Percentiles rank a stretch among this genome's conserved stretches.
phyloP scores from a whole-genome alignment of 1,284 basidiomycete genomes.

The Malassezia obtusa region DNA sequence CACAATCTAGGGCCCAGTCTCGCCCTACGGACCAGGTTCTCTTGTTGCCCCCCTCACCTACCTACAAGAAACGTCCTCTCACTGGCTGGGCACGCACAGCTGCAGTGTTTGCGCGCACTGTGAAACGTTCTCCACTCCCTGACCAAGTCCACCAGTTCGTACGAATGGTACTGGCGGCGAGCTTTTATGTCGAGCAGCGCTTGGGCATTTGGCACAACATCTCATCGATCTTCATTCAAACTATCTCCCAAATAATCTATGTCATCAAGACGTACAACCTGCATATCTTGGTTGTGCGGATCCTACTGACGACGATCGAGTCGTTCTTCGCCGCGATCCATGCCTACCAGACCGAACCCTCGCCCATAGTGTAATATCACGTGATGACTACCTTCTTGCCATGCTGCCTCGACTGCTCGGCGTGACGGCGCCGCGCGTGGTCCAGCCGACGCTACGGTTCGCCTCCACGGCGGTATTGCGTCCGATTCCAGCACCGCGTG shows the following conservation, averaged over 20 bases:
- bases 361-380: background rate
- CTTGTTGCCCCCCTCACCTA: background rate
- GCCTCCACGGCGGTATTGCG: conserved; percentile 3
- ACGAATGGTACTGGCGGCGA: background rate
- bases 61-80: background rate
- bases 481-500: conserved; percentile 1
- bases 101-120: background rate
- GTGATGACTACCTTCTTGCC: conserved; percentile 2
- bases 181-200: background rate
- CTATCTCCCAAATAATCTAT: background rate
- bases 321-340: background rate
- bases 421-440: background rate
- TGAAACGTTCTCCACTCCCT: conserved; percentile 8
- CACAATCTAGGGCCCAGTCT: too few relatives aligned
- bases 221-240: background rate
- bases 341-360: background rate
- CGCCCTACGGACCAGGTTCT: background rate
- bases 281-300: background rate
- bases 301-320: background rate
- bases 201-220: background rate
- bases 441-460: background rate
- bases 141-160: background rate
- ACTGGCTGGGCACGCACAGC: too few relatives aligned
- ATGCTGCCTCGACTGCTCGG: background rate
- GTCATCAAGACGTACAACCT: background rate